Percentiles rank a stretch among this genome's conserved stretches.
Evolutionary conservation across 2,329 filamentous ascomycete genomes (phyloP).

Genomic region (Ceratocystis colombiana): DNA sequence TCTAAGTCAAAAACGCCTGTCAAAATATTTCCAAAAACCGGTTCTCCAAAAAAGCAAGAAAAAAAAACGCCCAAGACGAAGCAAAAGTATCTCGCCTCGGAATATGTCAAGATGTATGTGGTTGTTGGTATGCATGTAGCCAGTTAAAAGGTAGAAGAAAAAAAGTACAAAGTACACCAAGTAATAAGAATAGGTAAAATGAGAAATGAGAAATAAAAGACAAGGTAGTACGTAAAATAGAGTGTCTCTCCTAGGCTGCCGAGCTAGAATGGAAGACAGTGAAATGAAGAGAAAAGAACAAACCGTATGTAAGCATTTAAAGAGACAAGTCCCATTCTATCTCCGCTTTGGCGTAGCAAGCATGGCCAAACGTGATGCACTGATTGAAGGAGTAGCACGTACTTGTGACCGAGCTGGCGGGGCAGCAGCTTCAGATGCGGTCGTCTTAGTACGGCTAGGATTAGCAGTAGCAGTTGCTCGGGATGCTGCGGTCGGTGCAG

Average conservation of each 20-base stretch:
- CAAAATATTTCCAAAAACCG: neutral
- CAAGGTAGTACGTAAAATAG: neutral
- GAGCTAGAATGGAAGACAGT: neutral
- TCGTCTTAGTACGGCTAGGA: constrained; percentile 13
- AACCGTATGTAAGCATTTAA: neutral
- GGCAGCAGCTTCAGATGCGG: neutral
- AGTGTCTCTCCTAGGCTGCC: no score
- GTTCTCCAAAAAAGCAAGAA: neutral
- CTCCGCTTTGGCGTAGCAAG: constrained; percentile 22
- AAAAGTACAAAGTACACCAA: neutral
- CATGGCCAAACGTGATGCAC: constrained; percentile 20
- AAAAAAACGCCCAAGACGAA: neutral
- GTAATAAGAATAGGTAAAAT: neutral
- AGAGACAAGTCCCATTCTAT: neutral
- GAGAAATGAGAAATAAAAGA: neutral
- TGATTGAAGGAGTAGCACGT: constrained; percentile 17
- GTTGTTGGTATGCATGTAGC: neutral
- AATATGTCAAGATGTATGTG: constrained; percentile 7
- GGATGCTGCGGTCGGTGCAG: neutral
- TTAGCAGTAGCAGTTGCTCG: constrained; percentile 8
- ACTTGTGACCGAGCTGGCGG: constrained; percentile 5
- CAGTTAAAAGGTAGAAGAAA: neutral
- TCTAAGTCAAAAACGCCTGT: neutral
- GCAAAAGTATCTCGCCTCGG: neutral
- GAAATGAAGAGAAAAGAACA: constrained; percentile 7